A percentile compares a stretch with the other conserved stretches of the same genome.
phyloP scores from a whole-genome alignment of 2,329 filamentous ascomycete species.

The Xylariales sp. region DNA sequence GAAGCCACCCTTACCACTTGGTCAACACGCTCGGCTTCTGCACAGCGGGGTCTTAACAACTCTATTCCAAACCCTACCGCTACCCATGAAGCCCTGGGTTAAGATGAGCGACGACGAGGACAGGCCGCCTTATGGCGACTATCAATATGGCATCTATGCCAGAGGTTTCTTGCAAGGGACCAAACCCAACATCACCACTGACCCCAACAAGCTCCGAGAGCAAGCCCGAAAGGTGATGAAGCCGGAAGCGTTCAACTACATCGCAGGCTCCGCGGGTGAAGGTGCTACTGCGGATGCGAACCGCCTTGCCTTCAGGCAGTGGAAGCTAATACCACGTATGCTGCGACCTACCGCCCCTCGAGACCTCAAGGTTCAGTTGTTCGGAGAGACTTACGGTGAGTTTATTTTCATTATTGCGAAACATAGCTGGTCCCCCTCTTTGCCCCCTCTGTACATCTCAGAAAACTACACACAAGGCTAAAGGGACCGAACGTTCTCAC shows the following conservation, averaged over 20 bases:
- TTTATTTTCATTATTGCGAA: too few relatives aligned
- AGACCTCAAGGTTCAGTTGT: slow-evolving; percentile 46
- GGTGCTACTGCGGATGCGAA: slow-evolving; percentile 58
- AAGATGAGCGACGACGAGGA: slow-evolving; percentile 11
- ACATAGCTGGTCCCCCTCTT: too few relatives aligned
- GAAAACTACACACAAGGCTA: neutral
- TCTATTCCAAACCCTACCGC: too few relatives aligned
- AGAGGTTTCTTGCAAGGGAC: slow-evolving; percentile 44
- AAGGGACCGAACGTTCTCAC: neutral
- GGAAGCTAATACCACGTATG: slow-evolving; percentile 48
- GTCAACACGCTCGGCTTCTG: too few relatives aligned
- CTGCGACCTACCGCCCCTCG: slow-evolving; percentile 33
- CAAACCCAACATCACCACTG: slow-evolving; percentile 51
- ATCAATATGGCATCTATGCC: slow-evolving; percentile 44
- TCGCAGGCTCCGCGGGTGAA: slow-evolving; percentile 59
- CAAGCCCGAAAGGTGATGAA: slow-evolving; percentile 47
- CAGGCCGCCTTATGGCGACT: slow-evolving; percentile 33
- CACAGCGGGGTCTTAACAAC: too few relatives aligned
- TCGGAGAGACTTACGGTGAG: slow-evolving; percentile 42
- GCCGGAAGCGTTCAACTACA: slow-evolving; percentile 51
- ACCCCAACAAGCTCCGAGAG: slow-evolving; percentile 51
- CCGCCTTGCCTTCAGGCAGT: slow-evolving; percentile 49
- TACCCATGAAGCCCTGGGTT: too few relatives aligned
- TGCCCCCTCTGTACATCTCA: too few relatives aligned
- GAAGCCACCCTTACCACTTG: too few relatives aligned